Evolutionary conservation across 2,329 filamentous ascomycete genomes (phyloP).

Genomic region (Diaporthe sp.): DNA sequence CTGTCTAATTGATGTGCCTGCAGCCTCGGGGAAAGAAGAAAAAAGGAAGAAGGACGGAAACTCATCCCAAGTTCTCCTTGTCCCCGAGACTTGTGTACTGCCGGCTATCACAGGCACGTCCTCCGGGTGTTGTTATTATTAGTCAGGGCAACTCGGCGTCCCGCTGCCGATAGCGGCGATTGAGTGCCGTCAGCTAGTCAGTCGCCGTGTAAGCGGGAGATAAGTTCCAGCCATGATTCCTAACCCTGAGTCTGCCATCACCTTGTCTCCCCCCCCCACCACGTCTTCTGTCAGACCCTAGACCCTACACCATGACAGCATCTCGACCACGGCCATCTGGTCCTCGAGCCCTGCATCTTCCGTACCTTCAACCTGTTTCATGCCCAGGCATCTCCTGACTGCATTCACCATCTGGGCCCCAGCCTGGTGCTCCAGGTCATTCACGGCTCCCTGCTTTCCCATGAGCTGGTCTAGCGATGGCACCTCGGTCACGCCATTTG

Average conservation of each 20-base stretch:
- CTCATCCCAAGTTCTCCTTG: background rate
- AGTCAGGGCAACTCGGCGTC: slow-evolving; percentile 29
- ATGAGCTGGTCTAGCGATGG: slow-evolving; percentile 32
- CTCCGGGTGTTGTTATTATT: background rate
- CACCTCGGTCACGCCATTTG: slow-evolving; percentile 23
- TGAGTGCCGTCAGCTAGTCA: background rate
- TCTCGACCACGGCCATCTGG: slow-evolving; percentile 18
- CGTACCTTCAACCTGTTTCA: background rate
- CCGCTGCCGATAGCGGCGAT: slow-evolving; percentile 30
- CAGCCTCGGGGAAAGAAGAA: background rate
- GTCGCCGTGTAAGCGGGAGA: background rate
- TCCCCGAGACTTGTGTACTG: background rate
- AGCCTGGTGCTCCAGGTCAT: slow-evolving; percentile 14
- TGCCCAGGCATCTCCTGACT: slow-evolving; percentile 10
- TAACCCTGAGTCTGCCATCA: background rate
- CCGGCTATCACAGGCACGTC: slow-evolving; percentile 28
- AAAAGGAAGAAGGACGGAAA: background rate
- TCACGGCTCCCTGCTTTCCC: slow-evolving; percentile 14
- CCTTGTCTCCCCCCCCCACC: no score
- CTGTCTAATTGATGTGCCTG: background rate
- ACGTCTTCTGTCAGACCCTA: background rate
- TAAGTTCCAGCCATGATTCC: background rate
- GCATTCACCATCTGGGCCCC: slow-evolving; percentile 5
- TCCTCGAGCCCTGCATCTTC: slow-evolving; percentile 27
- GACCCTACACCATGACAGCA: slow-evolving; percentile 15